A percentile compares a stretch with the other conserved stretches of the same genome.
phyloP scores from a whole-genome alignment of 208 protist species.

The Wallacemonas collosoma region DNA sequence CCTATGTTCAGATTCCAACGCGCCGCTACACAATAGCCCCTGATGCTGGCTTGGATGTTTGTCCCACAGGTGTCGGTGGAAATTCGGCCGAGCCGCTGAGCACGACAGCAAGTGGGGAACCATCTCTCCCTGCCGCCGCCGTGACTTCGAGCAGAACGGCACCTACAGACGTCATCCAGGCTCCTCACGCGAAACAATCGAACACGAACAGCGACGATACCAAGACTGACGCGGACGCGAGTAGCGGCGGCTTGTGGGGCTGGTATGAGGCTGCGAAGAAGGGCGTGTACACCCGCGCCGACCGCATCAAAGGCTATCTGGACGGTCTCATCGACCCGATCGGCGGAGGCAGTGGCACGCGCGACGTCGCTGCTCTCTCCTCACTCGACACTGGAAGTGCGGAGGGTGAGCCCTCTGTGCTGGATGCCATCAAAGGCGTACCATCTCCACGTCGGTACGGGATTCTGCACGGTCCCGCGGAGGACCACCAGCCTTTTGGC shows the following conservation, averaged over 20 bases:
- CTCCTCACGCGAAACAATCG: too few species aligned
- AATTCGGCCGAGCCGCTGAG: too few species aligned
- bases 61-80: too few species aligned
- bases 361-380: neutral
- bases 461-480: slow-evolving; percentile 1
- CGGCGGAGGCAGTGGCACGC: slow-evolving; percentile 6
- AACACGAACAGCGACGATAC: too few species aligned
- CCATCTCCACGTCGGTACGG: neutral
- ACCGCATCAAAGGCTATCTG: slow-evolving; percentile 31
- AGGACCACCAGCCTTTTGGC: slow-evolving; percentile 13
- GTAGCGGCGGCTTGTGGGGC: neutral
- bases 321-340: slow-evolving; percentile 41
- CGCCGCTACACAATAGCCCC: slow-evolving; percentile 7
- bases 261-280: slow-evolving; percentile 28
- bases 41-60: neutral
- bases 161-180: neutral
- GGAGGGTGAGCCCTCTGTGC: neutral
- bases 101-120: too few species aligned
- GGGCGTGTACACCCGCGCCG: slow-evolving; percentile 15
- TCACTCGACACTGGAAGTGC: neutral
- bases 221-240: too few species aligned
- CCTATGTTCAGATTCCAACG: neutral
- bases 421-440: slow-evolving; percentile 7
- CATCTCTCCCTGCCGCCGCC: neutral
- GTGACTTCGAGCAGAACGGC: neutral